Evolutionary conservation across 805 yeast species (phyloP).

Genomic region (Pichia nakasei): DNA sequence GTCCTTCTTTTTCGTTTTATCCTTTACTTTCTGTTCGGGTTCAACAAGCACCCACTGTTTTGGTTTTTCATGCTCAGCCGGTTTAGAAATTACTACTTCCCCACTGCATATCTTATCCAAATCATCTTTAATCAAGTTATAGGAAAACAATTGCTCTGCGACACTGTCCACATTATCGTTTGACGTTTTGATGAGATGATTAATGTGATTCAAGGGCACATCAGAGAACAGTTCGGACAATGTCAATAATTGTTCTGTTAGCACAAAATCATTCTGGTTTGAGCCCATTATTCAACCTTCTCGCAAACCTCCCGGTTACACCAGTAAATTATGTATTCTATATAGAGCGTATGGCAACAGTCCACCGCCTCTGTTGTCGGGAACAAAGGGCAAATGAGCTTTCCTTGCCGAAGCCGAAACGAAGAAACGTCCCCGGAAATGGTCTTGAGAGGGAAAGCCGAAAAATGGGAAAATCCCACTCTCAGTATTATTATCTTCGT

Average conservation of each 20-base stretch:
- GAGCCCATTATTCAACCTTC: no score
- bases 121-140: constrained; percentile 13
- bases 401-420: no score
- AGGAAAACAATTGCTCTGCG: constrained; percentile 23
- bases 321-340: no score
- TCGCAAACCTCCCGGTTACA: no score
- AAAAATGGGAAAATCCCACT: no score
- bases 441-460: no score
- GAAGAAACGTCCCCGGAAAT: no score
- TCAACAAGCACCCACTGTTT: neutral
- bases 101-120: neutral
- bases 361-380: no score
- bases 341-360: no score
- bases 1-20: no score
- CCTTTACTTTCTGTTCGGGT: neutral
- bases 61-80: neutral
- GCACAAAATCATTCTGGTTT: neutral
- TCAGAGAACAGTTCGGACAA: constrained; percentile 39
- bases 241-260: neutral
- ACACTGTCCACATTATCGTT: constrained; percentile 27
- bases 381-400: no score
- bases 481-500: no score
- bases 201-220: constrained; percentile 24
- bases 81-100: neutral
- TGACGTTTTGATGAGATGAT: constrained; percentile 23